Evolutionary conservation across 1,284 basidiomycete species (phyloP), one percentile per base, ranked within the genome.

Genomic region (Ustilago trichophora): DNA sequence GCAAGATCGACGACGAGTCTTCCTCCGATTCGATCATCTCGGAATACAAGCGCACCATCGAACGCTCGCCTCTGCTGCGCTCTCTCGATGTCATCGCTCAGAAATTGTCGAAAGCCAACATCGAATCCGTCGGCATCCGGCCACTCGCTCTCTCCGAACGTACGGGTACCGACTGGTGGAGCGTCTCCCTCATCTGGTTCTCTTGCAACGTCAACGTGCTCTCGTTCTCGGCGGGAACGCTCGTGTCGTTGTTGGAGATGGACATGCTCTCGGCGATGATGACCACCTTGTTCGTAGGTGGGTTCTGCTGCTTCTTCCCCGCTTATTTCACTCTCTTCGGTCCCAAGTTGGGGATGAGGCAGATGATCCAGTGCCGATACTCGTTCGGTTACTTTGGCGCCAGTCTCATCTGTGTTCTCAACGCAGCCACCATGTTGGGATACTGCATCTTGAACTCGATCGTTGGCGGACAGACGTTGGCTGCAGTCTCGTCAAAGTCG

Each of bases 401-500:
- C 1, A 84, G 83, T 9, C 82, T 88, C 49, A 87, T 87, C 70
- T 85, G 87, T 9, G 67, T 88, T 42, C 45, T 71, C n/a, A 75
- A 69, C 15, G 65, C 64, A 2, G 60, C 69, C 18, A 65, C 68
- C 13, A 66, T 71, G 57, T 37, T 77, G 26, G 76, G 76, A 6
- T 80, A 77, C 51, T 67, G 52, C 58, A 89, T 91, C 48, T 83
- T 94, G 60, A 42, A 90, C 91, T 10, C 86, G 87, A 18, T 84
- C 45, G 74, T 83, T 3, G 83, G 71, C 47, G 64, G 83, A 83
- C 78, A 83, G 80, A 65, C 84, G n/a, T 46, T 85, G 12, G 78
- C 77, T 11, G 82, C 83, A 9, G 82, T 84, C 33, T 80, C 78
- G 13, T 57, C 80, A 22, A 73, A 74, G 13, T 38, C 22, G 1